Evolutionary conservation across 805 yeast genomes (phyloP), one percentile per base, ranked within the genome.

Genomic region (Monosporozyma yasuniensis): DNA sequence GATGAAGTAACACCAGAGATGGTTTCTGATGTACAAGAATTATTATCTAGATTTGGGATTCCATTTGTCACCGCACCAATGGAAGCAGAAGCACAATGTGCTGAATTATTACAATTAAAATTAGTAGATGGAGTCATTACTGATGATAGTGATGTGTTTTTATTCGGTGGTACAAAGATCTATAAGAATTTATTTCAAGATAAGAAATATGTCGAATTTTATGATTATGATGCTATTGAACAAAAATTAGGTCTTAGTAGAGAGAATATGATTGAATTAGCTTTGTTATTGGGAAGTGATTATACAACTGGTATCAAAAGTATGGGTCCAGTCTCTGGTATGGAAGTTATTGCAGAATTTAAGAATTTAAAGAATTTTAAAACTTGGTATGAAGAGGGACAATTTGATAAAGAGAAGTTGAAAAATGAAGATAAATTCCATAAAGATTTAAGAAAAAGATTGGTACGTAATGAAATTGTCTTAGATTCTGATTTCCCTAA

Each of bases 81-180:
- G 90, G 99, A 93, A 67, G 99, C 99, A 1, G 99, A 93, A 69
- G 98, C 99, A 0, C 99, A 93, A 61, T 93, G 99, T 69, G 96
- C 96, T 0, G 87, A 84, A 55, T 68, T 93, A 6, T 66, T 80
- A 38, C 61, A 66, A n/a, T 65, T 89, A 21, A 79, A 77, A 0
- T 70, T 93, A 18, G 96, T 91, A 3, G 98, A 93, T 66, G 99
- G 99, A 0, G 84, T 93, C 5, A 83, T 93, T 22, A 93, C 99
- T 0, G 99, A 93, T 68, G 99, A 93, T 71, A 87, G 96, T 56
- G 99, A 93, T 75, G 89, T 95, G 46, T 93, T 93, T 58, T 66
- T 93, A 35, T 93, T 93, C 72, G 98, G 98, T 0, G 96, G 96
- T 1, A 79, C 79, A 48, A 73, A 70, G 41, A 79, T 93, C 3